Percentiles rank a stretch among this genome's conserved stretches.
These are phyloP conservation scores for Linderniella brevidens DNA, from an alignment of 257 asterid species.

Conservation along the genomic window DNA sequence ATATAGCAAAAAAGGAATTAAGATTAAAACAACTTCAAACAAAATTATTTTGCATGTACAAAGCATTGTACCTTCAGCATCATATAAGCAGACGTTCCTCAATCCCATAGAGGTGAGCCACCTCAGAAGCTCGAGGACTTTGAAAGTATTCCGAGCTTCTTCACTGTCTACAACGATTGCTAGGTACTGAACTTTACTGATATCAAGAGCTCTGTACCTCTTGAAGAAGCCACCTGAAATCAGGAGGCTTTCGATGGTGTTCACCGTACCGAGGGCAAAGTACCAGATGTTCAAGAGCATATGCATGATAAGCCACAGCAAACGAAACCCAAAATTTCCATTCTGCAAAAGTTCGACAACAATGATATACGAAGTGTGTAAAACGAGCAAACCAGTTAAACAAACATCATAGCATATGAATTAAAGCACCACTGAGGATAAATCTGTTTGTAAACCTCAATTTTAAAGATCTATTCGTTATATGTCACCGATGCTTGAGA, in stretches of 20 bases:
- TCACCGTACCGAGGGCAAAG: conserved; percentile 28
- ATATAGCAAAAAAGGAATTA: not conserved
- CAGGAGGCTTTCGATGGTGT: conserved; percentile 49
- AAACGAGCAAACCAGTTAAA: not conserved
- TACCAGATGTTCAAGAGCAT: conserved; percentile 48
- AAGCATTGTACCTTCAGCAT: conserved; percentile 43
- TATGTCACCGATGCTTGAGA: not conserved
- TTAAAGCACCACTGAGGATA: no score
- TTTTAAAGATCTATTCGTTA: no score
- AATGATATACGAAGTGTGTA: conserved; percentile 9
- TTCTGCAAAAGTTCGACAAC: conserved; percentile 20
- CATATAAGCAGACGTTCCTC: conserved; percentile 65
- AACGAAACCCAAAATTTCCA: conserved; percentile 30
- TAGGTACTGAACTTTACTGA: conserved; percentile 57
- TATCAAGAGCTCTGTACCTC: conserved; percentile 37
- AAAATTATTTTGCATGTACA: conserved; percentile 1
- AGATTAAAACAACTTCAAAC: not conserved
- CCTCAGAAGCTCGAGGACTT: conserved; percentile 51
- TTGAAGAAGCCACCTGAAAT: conserved; percentile 42
- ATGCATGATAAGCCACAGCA: conserved; percentile 57
- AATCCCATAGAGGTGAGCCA: conserved; percentile 63
- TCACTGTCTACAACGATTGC: conserved; percentile 84
- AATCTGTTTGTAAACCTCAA: no score
- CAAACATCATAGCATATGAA: not conserved
- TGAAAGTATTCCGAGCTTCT: conserved; percentile 56